A percentile compares a stretch with the other conserved stretches of the same genome.
These are phyloP conservation scores for Arctostaphylos glauca DNA, from an alignment of 148 eudicot species.

Conservation along the genomic window DNA sequence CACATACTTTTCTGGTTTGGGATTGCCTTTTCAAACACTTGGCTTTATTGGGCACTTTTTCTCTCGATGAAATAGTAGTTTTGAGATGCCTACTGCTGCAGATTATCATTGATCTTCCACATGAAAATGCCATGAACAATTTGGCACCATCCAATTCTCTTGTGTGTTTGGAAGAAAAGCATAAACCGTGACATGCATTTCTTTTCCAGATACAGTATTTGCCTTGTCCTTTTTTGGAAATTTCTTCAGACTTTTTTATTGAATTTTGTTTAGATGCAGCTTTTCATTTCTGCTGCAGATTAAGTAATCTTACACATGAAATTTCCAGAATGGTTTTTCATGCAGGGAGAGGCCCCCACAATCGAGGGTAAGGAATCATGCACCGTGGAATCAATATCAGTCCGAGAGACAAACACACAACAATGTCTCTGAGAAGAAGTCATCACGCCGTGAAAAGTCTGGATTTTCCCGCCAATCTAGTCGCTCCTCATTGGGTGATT, in stretches of 20 bases:
- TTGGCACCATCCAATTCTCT: neutral
- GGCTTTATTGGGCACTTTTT: neutral
- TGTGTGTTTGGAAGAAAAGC: slow-evolving; percentile 21
- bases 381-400: slow-evolving; percentile 18
- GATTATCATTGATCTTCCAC: neutral
- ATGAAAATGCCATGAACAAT: neutral
- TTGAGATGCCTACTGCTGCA: slow-evolving; percentile 1
- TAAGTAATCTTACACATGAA: slow-evolving; percentile 13
- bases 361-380: slow-evolving; percentile 25
- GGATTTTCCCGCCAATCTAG: slow-evolving; percentile 12
- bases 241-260: neutral
- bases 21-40: slow-evolving; percentile 14
- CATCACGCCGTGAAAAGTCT: slow-evolving; percentile 12
- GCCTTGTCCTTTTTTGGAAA: neutral
- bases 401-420: slow-evolving; percentile 7
- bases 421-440: slow-evolving; percentile 15
- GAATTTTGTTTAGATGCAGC: neutral
- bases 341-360: slow-evolving; percentile 28
- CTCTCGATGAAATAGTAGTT: neutral
- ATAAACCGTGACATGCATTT: slow-evolving; percentile 35
- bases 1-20: slow-evolving; percentile 39
- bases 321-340: slow-evolving; percentile 31
- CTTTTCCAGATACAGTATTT: slow-evolving; percentile 34
- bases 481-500: slow-evolving; percentile 6
- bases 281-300: neutral